Conservation (phyloP, 1,139 yeast species). For the Kodamaea derodonti region DNA sequence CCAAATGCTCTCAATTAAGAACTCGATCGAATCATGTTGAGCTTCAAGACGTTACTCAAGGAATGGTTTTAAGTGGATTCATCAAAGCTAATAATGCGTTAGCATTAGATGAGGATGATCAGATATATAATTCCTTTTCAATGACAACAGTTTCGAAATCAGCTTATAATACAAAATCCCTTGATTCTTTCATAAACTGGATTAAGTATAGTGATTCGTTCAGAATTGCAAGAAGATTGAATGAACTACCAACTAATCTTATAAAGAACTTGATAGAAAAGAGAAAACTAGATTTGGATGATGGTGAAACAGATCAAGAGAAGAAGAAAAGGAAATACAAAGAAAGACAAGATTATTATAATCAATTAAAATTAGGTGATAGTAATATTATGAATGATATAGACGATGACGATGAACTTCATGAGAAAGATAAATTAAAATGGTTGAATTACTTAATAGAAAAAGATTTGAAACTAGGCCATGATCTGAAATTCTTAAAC, state of each 20-base stretch:
- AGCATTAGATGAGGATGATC: slow-evolving; percentile 13
- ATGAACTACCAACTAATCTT: slow-evolving; percentile 30
- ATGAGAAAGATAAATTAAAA: slow-evolving; percentile 24
- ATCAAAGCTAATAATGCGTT: slow-evolving; percentile 17
- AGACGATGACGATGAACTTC: slow-evolving; percentile 26
- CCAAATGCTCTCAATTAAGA: slow-evolving; percentile 17
- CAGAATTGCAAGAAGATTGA: slow-evolving; percentile 23
- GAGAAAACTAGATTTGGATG: slow-evolving; percentile 25
- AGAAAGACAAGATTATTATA: slow-evolving; percentile 38
- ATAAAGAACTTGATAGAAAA: slow-evolving; percentile 38
- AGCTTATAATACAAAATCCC: slow-evolving; percentile 34
- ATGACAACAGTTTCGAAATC: slow-evolving; percentile 13
- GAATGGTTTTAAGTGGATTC: slow-evolving; percentile 17
- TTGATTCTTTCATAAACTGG: slow-evolving; percentile 40
- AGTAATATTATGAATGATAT: slow-evolving; percentile 22
- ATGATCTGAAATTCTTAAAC: slow-evolving; percentile 34
- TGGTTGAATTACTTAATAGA: slow-evolving; percentile 45
- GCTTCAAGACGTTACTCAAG: slow-evolving; percentile 18
- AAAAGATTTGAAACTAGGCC: slow-evolving; percentile 42
- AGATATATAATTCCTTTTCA: slow-evolving; percentile 12
- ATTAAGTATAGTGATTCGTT: slow-evolving; percentile 26
- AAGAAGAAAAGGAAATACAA: slow-evolving; percentile 16
- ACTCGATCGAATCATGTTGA: slow-evolving; percentile 14
- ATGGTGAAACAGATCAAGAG: slow-evolving; percentile 28
- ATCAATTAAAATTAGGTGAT: slow-evolving; percentile 29